Conservation (phyloP, 2,329 filamentous ascomycete genomes). For the Fusarium chlamydosporum region DNA sequence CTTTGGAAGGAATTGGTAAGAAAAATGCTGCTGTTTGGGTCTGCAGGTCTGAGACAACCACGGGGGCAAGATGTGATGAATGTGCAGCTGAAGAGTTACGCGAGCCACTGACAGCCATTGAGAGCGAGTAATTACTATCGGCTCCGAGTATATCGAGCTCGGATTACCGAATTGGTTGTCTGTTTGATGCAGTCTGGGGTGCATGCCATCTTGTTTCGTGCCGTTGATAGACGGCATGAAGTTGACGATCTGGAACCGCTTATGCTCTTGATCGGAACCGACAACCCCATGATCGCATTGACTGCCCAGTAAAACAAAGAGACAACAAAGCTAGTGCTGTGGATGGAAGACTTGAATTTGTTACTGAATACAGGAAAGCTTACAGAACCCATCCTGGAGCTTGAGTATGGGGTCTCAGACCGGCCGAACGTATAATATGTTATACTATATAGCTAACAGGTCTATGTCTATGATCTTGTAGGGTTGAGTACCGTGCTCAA, state of each 20-base stretch:
- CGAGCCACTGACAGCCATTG: slow-evolving; percentile 33
- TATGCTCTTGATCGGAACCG: slow-evolving; percentile 17
- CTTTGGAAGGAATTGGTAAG: slow-evolving; percentile 13
- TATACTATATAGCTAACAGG: background rate
- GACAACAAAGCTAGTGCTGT: background rate
- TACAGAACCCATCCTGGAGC: slow-evolving; percentile 26
- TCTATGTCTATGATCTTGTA: slow-evolving; percentile 13
- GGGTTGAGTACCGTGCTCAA: slow-evolving; percentile 20
- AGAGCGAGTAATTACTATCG: slow-evolving; percentile 10
- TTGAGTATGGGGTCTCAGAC: slow-evolving; percentile 10
- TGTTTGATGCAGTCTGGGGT: slow-evolving; percentile 17
- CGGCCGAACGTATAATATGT: slow-evolving; percentile 1
- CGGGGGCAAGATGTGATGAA: slow-evolving; percentile 18
- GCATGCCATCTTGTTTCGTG: slow-evolving; percentile 20
- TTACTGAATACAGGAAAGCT: background rate
- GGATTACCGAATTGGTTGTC: slow-evolving; percentile 8
- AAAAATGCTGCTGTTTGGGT: slow-evolving; percentile 29
- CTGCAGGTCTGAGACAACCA: slow-evolving; percentile 44
- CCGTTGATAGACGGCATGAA: slow-evolving; percentile 26
- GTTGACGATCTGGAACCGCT: slow-evolving; percentile 1
- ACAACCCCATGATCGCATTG: background rate
- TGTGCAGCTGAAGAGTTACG: slow-evolving; percentile 29
- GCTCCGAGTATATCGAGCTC: slow-evolving; percentile 10
- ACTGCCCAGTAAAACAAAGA: background rate
- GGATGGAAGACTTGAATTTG: background rate